Conservation (phyloP, 495 filamentous ascomycete species). For the Aspergillus coremiiformis region DNA sequence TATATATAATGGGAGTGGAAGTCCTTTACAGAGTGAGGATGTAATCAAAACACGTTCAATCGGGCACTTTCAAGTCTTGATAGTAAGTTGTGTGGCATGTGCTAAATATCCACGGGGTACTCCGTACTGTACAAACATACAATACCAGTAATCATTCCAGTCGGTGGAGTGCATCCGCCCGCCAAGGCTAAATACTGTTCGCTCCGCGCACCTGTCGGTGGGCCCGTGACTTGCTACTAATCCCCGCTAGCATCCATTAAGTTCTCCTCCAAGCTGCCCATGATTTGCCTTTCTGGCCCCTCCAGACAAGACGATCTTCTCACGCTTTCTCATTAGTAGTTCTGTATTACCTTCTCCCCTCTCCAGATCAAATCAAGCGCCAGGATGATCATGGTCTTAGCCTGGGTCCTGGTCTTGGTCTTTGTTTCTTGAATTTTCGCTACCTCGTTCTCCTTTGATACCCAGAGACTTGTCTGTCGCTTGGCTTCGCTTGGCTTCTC, state of each 20-base stretch:
- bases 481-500: slow-evolving; percentile 11
- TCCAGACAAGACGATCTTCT: neutral
- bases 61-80: no score
- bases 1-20: no score
- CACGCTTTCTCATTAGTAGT: neutral
- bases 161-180: slow-evolving; percentile 2
- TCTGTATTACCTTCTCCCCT: slow-evolving; percentile 5
- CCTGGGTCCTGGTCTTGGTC: slow-evolving; percentile 12
- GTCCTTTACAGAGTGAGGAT: no score
- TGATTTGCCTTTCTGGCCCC: neutral
- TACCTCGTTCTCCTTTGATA: slow-evolving; percentile 8
- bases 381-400: slow-evolving; percentile 7
- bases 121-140: no score
- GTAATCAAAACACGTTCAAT: no score
- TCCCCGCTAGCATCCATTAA: slow-evolving; percentile 14
- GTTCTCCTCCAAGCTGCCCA: neutral
- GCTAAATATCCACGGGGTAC: no score
- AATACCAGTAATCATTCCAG: neutral
- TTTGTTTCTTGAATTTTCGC: slow-evolving; percentile 12
- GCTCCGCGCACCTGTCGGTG: slow-evolving; percentile 8
- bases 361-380: slow-evolving; percentile 15
- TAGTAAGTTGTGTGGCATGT: no score
- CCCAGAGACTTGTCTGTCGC: slow-evolving; percentile 8
- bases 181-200: slow-evolving; percentile 11
- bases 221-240: slow-evolving; percentile 14